Evolutionary conservation across 2,329 filamentous ascomycete genomes (phyloP), one percentile per base, ranked within the genome.

Genomic region (Trichoderma oligosporum): DNA sequence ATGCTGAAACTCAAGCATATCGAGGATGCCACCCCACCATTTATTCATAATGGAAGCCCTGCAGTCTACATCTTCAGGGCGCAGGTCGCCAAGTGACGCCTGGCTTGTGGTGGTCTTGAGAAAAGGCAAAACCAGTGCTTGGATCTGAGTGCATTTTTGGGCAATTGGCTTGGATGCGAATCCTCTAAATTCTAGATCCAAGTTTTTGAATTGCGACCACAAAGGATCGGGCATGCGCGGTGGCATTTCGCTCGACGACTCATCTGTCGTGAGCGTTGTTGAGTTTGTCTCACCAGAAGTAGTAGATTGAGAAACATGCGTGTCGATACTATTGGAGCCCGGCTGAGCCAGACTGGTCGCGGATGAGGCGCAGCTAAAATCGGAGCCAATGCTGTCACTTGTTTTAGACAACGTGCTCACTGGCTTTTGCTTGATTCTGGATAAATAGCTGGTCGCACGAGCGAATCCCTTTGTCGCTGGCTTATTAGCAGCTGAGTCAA

Each of bases 11-110:
- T 91, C 86, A 22, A 96, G 81, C 77, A 96, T 84, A 59, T 94
- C 91, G 56, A 96, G 74, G 36, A 96, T 76, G 1, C 83, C 86
- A 41, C 80, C 86, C 92, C 92, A 97, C 92, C 92, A 97, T 68
- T 89, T 92, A 69, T 94, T 90, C 58, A 96, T 74, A 46, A 95
- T 89, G 42, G 84, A 85, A 2, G 88, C 82, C 59, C 92, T 82
- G 33, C 88, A 82, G 66, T 97, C 91, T 42, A 96, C 73, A 68
- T 96, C 90, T 73, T 96, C 90, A 2, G 89, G 79, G n/a, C 82
- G 77, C 44, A 96, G 76, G 14, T 69, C 68, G 59, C 72, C 74
- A 64, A 83, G 87, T 7, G 88, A 90, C 1, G 82, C 74, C 66
- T 93, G 86, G 31, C 81, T 75, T 59, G 82, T 81, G 64, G 91